Evolutionary conservation across 148 eudicot genomes (phyloP), one percentile per base, ranked within the genome.

Genomic region (Silene latifolia): DNA sequence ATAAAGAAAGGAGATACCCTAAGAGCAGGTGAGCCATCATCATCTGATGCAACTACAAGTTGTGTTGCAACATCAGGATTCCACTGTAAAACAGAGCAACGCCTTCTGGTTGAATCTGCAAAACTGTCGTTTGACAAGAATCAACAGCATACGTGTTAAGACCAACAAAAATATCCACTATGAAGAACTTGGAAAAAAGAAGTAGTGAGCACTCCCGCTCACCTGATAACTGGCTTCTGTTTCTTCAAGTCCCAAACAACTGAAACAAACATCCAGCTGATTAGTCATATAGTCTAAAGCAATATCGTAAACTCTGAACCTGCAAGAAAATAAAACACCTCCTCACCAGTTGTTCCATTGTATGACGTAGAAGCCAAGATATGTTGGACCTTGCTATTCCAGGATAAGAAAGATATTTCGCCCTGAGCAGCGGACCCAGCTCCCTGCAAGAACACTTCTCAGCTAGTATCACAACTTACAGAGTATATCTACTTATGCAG

Each of bases 11-110:
- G 69, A 53, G 69, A 77, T 88, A 92, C 99, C 88, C 86, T 89
- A 27, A 95, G 85, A 60, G 91, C 80, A 74, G 99, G 97, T 12
- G 97, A 89, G 78, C 64, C 83, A 81, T 95, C 97, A 73, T 95
- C 98, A 90, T 95, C 99, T 48, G 99, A 92, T 76, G 99, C 99
- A 75, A 92, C 90, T 73, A 89, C 82, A 65, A 95, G 89, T 78
- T 90, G 97, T 42, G 99, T 95, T 20, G 96, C 91, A 81, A 92
- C 76, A 71, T 95, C 97, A 76, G 99, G 99, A 82, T 95, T 85
- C 99, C 99, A 95, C 82, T 90, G 99, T 85, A 95, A 86, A 80
- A 90, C 97, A 78, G 99, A 92, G 86, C 92, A 89, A 56, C 97
- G 88, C 77, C 97, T 88, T 83, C 85, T 86, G 74, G 70, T 77